A percentile compares a stretch with the other conserved stretches of the same genome.
Evolutionary conservation across 192 early-diverging fungal genomes (phyloP).

Genomic region (Backusella psychrophila): DNA sequence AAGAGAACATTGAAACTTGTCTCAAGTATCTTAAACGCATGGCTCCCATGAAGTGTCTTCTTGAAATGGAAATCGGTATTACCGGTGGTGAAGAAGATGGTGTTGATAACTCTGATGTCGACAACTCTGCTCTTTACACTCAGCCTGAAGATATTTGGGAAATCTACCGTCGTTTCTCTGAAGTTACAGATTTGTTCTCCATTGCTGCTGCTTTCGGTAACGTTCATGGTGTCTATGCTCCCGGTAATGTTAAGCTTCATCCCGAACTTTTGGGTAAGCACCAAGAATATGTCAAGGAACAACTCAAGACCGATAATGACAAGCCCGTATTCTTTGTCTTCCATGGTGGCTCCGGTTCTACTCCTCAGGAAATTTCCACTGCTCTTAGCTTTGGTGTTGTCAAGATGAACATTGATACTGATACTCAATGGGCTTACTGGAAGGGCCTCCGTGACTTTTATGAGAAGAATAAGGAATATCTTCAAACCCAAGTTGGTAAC

Average conservation of each 20-base stretch:
- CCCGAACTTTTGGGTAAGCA: slow-evolving; percentile 92
- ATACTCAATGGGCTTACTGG: slow-evolving; percentile 98
- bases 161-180: slow-evolving; percentile 84
- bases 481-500: slow-evolving; percentile 93
- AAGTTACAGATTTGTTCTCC: slow-evolving; percentile 87
- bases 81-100: slow-evolving; percentile 99
- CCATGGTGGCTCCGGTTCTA: slow-evolving; percentile 70
- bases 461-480: slow-evolving; percentile 84
- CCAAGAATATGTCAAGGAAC: slow-evolving; percentile 77
- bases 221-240: slow-evolving; percentile 82
- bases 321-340: slow-evolving; percentile 96
- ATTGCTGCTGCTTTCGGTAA: slow-evolving; percentile 72
- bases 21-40: slow-evolving; percentile 91
- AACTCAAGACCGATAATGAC: slow-evolving; percentile 52
- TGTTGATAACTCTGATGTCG: slow-evolving; percentile 92
- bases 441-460: slow-evolving; percentile 84
- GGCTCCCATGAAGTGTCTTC: slow-evolving; percentile 80
- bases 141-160: slow-evolving; percentile 96
- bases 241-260: slow-evolving; percentile 92
- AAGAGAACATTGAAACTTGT: slow-evolving; percentile 90
- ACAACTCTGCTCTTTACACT: slow-evolving; percentile 89
- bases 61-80: slow-evolving; percentile 99
- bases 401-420: slow-evolving; percentile 99
- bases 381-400: slow-evolving; percentile 62
- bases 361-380: slow-evolving; percentile 46